Percentiles rank a stretch among this genome's conserved stretches.
phyloP scores from a whole-genome alignment of 179 eudicot species.

The Silene vulgaris region DNA sequence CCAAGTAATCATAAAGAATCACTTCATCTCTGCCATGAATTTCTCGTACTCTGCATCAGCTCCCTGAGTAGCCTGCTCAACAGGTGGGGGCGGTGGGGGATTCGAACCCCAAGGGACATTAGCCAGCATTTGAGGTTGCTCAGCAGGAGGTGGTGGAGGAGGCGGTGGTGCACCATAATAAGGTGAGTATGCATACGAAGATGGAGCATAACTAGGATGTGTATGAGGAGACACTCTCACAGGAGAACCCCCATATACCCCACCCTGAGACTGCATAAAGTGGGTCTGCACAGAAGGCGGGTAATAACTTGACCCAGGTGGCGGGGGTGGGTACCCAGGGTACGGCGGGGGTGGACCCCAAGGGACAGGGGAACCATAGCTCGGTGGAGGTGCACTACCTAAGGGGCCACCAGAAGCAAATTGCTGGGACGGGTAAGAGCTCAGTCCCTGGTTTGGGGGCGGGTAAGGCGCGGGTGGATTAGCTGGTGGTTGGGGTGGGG shows the following conservation, averaged over 20 bases:
- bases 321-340: constrained; percentile 63
- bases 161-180: constrained; percentile 49
- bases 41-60: constrained; percentile 76
- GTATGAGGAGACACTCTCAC: constrained; percentile 34
- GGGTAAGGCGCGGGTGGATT: constrained; percentile 48
- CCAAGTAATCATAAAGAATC: constrained; percentile 8
- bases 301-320: constrained; percentile 58
- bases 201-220: constrained; percentile 47
- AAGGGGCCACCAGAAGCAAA: constrained; percentile 52
- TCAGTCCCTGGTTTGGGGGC: constrained; percentile 39
- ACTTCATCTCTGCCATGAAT: constrained; percentile 83
- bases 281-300: constrained; percentile 60
- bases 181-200: constrained; percentile 50
- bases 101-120: constrained; percentile 77
- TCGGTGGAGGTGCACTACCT: constrained; percentile 41
- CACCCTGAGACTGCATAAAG: constrained; percentile 38
- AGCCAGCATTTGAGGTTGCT: constrained; percentile 44
- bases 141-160: constrained; percentile 55
- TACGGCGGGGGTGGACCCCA: constrained; percentile 79
- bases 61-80: constrained; percentile 45
- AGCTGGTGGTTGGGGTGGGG: constrained; percentile 63
- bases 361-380: constrained; percentile 56
- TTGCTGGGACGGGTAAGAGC: constrained; percentile 69
- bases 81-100: constrained; percentile 48
- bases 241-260: constrained; percentile 39